phyloP scores from a whole-genome alignment of 352 stramenopile species.

The Phytophthora pseudosyringae region DNA sequence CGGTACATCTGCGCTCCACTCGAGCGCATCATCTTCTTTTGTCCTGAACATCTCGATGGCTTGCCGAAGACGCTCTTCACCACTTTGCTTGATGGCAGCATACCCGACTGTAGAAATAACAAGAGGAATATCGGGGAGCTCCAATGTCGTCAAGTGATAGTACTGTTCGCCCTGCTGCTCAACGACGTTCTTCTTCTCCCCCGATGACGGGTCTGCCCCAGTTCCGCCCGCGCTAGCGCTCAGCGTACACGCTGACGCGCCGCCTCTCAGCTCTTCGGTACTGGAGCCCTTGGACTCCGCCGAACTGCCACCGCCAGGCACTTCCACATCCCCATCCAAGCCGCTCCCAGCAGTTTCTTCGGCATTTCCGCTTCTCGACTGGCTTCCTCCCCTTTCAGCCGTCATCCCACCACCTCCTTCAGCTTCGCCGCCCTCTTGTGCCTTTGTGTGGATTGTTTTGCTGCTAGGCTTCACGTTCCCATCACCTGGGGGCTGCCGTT shows the following conservation, averaged over 20 bases:
- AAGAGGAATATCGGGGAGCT: neutral
- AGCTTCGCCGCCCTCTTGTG: neutral
- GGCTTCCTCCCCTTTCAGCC: neutral
- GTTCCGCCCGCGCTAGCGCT: neutral
- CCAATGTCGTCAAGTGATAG: slow-evolving; percentile 6
- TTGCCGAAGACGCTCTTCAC: slow-evolving; percentile 13
- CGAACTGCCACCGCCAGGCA: neutral
- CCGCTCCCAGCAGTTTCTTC: neutral
- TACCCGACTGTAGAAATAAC: neutral
- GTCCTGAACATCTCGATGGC: neutral
- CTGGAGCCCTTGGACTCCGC: neutral
- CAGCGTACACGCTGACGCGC: no score
- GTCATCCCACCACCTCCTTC: neutral
- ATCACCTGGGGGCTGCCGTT: neutral
- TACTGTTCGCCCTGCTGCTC: neutral
- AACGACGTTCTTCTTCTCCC: neutral
- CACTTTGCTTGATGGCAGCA: slow-evolving; percentile 14
- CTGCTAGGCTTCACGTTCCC: neutral
- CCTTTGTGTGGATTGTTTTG: neutral
- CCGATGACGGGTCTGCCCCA: neutral
- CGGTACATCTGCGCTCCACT: neutral
- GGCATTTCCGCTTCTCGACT: neutral
- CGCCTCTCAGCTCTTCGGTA: neutral
- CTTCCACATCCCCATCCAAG: neutral
- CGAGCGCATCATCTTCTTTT: neutral